Evolutionary conservation across 441 rosid species (phyloP).

Genomic region (Erodium chrysanthum): DNA sequence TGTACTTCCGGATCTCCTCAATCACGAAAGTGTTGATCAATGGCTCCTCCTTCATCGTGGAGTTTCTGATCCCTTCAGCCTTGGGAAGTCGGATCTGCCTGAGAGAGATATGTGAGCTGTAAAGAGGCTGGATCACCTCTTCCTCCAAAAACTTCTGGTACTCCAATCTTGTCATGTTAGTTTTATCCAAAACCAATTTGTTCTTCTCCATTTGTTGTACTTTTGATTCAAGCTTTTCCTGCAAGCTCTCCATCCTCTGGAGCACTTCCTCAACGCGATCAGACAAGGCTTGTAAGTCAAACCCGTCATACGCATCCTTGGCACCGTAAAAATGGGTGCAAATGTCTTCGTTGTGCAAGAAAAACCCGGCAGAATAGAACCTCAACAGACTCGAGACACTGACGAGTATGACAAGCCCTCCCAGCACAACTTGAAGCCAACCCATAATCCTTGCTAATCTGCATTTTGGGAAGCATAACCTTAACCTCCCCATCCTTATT

Average conservation of each 20-base stretch:
- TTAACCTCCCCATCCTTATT: constrained; percentile 33
- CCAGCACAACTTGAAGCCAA: constrained; percentile 50
- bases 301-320: constrained; percentile 27
- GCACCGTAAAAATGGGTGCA: constrained; percentile 42
- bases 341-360: constrained; percentile 53
- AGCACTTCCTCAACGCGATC: constrained; percentile 51
- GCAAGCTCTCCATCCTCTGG: constrained; percentile 40
- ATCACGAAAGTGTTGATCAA: constrained; percentile 24
- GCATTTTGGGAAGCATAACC: constrained; percentile 21
- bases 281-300: constrained; percentile 34
- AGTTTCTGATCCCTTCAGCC: constrained; percentile 31
- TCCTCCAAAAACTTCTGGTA: constrained; percentile 47
- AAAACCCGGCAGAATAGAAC: constrained; percentile 61
- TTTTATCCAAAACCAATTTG: too few relatives aligned
- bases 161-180: constrained; percentile 33
- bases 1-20: constrained; percentile 69
- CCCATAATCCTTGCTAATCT: constrained; percentile 44
- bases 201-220: too few relatives aligned
- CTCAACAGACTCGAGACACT: constrained; percentile 58
- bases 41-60: too few relatives aligned
- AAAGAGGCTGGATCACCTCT: constrained; percentile 19
- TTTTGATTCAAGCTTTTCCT: constrained; percentile 47
- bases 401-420: constrained; percentile 47
- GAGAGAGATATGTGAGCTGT: constrained; percentile 47
- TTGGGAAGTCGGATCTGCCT: constrained; percentile 58